Percentiles rank a stretch among this genome's conserved stretches.
Evolutionary conservation across 805 yeast species (phyloP).

Genomic region (Maudiozyma serrabonitensis): DNA sequence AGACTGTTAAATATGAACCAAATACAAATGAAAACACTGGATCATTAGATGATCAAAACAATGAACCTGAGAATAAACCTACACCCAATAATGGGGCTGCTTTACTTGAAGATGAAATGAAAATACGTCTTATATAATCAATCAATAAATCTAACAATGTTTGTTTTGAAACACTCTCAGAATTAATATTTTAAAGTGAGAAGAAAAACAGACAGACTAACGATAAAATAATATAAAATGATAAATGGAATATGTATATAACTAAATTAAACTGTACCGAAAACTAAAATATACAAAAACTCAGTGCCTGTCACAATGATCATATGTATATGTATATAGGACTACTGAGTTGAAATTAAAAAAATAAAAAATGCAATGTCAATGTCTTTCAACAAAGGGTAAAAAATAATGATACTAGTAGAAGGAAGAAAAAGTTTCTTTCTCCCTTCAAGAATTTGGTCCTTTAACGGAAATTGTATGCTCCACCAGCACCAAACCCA

Average conservation of each 20-base stretch:
- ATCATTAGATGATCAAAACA: background rate
- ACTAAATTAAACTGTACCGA: background rate
- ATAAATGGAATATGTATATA: background rate
- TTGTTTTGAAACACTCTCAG: background rate
- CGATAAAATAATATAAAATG: background rate
- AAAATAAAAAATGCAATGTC: too few species aligned
- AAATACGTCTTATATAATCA: background rate
- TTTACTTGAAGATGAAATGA: background rate
- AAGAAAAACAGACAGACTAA: background rate
- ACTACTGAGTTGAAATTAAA: too few species aligned
- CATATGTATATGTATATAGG: too few species aligned
- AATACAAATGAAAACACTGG: background rate
- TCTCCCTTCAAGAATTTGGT: background rate
- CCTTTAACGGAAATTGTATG: constrained; percentile 33
- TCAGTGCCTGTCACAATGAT: too few species aligned
- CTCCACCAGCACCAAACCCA: constrained; percentile 37
- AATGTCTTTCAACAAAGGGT: too few species aligned
- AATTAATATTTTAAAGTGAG: background rate
- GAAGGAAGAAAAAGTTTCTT: background rate
- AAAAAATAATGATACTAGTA: too few species aligned
- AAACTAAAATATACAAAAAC: background rate
- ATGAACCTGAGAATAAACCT: background rate
- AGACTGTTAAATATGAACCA: constrained; percentile 2
- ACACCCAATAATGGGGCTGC: background rate
- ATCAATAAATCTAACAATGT: background rate